Conservation (phyloP, 2,329 filamentous ascomycete species). For the Talaromyces marneffei region DNA sequence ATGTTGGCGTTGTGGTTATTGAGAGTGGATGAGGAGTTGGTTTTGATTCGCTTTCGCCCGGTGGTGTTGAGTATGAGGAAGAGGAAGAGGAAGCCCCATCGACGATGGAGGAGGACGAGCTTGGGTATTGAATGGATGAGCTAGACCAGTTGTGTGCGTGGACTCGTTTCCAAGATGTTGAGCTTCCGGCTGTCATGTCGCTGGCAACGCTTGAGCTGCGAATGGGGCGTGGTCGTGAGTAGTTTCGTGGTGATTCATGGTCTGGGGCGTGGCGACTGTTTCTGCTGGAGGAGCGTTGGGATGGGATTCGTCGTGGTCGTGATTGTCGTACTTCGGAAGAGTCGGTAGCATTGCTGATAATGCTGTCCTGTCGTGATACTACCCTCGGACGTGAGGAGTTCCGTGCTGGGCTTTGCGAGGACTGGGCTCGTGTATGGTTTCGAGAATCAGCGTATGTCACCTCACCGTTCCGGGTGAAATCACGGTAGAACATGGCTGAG, state of each 20-base stretch:
- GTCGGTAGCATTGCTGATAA: neutral
- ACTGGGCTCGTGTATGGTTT: slow-evolving; percentile 4
- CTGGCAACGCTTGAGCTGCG: slow-evolving; percentile 11
- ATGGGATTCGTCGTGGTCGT: slow-evolving; percentile 3
- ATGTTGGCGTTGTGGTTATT: slow-evolving; percentile 12
- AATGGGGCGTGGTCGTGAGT: slow-evolving; percentile 6
- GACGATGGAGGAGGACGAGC: slow-evolving; percentile 3
- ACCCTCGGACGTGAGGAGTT: slow-evolving; percentile 5
- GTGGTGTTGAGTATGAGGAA: neutral
- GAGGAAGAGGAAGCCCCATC: neutral
- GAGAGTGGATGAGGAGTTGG: slow-evolving; percentile 11
- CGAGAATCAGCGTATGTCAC: slow-evolving; percentile 1
- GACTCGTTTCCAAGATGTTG: slow-evolving; percentile 4
- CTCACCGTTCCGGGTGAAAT: slow-evolving; percentile 1
- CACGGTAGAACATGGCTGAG: slow-evolving; percentile 10
- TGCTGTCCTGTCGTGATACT: neutral
- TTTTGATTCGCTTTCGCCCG: slow-evolving; percentile 2
- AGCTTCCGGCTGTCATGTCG: slow-evolving; percentile 4
- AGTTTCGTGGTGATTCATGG: neutral
- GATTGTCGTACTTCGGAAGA: neutral
- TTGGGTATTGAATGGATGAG: slow-evolving; percentile 5
- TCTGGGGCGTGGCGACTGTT: neutral
- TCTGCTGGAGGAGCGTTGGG: slow-evolving; percentile 7
- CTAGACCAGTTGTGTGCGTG: slow-evolving; percentile 4
- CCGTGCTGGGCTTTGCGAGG: slow-evolving; percentile 1